These are phyloP conservation scores for Exophiala xenobiotica DNA, from an alignment of 2,329 filamentous ascomycete genomes.

Conservation along the genomic window DNA sequence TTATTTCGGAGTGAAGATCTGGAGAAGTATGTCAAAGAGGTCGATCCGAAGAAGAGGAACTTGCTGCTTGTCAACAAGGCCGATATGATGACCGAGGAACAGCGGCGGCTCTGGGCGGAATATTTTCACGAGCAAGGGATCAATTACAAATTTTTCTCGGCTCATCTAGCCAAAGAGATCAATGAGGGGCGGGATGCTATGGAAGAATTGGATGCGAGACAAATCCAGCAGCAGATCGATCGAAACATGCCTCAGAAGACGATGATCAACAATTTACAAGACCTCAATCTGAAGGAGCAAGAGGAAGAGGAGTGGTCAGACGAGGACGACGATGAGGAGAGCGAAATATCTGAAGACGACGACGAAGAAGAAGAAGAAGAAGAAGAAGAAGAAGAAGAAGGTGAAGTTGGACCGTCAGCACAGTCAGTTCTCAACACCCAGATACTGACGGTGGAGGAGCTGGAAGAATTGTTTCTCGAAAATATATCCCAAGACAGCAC, in stretches of 20 bases:
- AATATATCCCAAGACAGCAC: slow-evolving; percentile 62
- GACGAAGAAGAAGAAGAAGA: slow-evolving; percentile 47
- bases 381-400: slow-evolving; percentile 44
- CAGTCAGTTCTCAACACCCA: slow-evolving; percentile 50
- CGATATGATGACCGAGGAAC: slow-evolving; percentile 92
- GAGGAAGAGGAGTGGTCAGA: slow-evolving; percentile 34
- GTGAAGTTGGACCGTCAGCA: slow-evolving; percentile 24
- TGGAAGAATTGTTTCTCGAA: slow-evolving; percentile 82
- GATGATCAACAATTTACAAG: slow-evolving; percentile 24
- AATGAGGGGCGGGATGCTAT: slow-evolving; percentile 69
- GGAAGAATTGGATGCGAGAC: slow-evolving; percentile 46
- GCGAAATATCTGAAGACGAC: slow-evolving; percentile 43
- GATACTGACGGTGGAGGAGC: slow-evolving; percentile 88
- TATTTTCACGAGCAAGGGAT: slow-evolving; percentile 80
- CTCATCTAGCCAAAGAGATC: slow-evolving; percentile 82
- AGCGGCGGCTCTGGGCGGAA: slow-evolving; percentile 79
- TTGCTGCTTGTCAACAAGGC: slow-evolving; percentile 95
- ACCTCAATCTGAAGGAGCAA: slow-evolving; percentile 29
- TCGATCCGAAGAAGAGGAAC: slow-evolving; percentile 85
- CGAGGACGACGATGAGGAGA: slow-evolving; percentile 47
- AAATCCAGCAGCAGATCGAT: slow-evolving; percentile 25
- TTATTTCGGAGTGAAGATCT: slow-evolving; percentile 93
- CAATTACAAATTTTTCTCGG: slow-evolving; percentile 94
- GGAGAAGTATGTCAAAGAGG: slow-evolving; percentile 89
- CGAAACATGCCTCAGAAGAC: slow-evolving; percentile 24